Evolutionary conservation across 768 basidiomycete genomes (phyloP), one percentile per base, ranked within the genome.

Genomic region (Trametes meyenii): DNA sequence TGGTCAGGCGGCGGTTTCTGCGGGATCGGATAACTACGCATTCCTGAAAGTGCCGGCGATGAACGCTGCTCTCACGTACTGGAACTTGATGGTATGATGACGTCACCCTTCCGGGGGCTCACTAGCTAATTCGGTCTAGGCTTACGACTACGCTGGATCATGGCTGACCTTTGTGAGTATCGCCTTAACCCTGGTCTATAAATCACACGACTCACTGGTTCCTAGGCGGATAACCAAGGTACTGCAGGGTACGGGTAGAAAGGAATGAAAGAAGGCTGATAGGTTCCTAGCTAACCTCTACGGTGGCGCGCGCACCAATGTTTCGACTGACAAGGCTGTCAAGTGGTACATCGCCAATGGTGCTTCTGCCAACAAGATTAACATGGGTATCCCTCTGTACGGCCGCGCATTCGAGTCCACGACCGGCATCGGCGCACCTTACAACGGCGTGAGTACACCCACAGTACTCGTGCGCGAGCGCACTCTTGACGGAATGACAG

Each of bases 311-410:
- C 80, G 83, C 54, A 88, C 87, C 4, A 79, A 79, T 13, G 82
- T 90, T 54, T 89, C 78, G 68, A 89, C 90, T n/a, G 88, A 92
- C 63, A 74, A 73, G 16, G 89, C 90, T 3, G 73, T 92, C 63
- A 78, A 82, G 54, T 82, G 78, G 72, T 93, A 88, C 69, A 62
- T 80, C 12, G 73, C 78, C 6, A 73, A 79, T 21, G 92, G 91
- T 7, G 88, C 91, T 1, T 81, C 83, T 4, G 74, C 84, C 0
- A 70, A 72, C 66, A 92, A 92, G 76, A 82, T 93, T 43, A 82
- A 81, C 42, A 76, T 93, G 71, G 92, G 90, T 53, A 87, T 93
- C 71, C 92, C 92, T 3, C 77, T 92, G 5, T 94, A 93, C 66
- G 92, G 91, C 0, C 85, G 86, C 66, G 85, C 87, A 1, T 94